Evolutionary conservation across 2,329 filamentous ascomycete genomes (phyloP), one percentile per base, ranked within the genome.

Genomic region (Triangularia setosa): DNA sequence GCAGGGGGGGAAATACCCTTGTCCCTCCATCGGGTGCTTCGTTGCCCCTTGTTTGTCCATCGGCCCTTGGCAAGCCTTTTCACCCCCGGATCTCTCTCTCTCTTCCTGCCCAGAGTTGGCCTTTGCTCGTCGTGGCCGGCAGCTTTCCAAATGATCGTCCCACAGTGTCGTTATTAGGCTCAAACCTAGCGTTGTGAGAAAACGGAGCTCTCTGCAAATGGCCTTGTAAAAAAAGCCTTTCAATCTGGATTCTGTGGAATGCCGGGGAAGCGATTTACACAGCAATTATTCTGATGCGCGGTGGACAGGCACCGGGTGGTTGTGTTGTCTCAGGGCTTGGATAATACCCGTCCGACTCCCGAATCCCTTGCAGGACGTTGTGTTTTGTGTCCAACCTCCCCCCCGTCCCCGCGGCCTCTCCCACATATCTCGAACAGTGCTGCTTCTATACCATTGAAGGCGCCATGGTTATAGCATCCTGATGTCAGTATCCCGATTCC

Each of bases 121-220:
- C 35, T 40, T 14, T 40, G 35, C 24, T 18, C 44, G 60, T 61
- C 12, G 60, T 64, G 64, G 63, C 59, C 61, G 61, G 68, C 61
- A 57, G 56, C 58, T 40, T 58, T 27, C 62, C 64, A 66, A 66
- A 66, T 67, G 65, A 65, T 61, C 60, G 65, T 65, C 67, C 67
- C 67, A 69, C 64, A 59, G 57, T 35, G 35, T 53, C 21, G 25
- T 44, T 66, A 67, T 68, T 68, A 67, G 67, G 60, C 66, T 69
- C 55, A 68, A 68, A 62, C 48, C 54, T 64, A 65, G 64, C 60
- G 64, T 24, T 60, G 62, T 64, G n/a, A 12, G 40, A 55, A 28
- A 55, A 55, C 52, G 52, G 52, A 24, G 52, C 30, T 14, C 7
- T 52, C 2, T 14, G 9, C n/a, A 63, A 64, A 64, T 64, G 61